Base-by-base conservation (phyloP, 164 flowering plant species). In the Stephania yunnanensis region DNA sequence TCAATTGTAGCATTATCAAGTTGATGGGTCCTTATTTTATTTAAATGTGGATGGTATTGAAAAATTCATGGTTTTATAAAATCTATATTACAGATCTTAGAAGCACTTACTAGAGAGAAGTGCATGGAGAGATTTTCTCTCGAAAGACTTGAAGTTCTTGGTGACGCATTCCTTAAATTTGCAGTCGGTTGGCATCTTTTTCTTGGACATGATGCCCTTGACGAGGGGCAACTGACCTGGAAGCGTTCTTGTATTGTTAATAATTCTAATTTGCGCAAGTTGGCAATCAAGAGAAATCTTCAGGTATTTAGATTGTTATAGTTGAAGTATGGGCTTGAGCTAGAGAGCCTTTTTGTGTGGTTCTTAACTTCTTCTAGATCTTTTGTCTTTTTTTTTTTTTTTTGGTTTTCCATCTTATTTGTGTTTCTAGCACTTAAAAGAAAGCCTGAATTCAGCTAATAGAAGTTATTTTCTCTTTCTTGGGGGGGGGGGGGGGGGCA, bases 121-220 rank as follows among this genome's bases (percentile, higher is more conserved):
- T 94, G 99, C 84, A 77, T 68, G 74, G 99, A 96, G 77, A 80
- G 90, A 50, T 85, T 94, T 84, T 94, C 98, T 67, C 92, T 92
- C 75, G 98, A 96, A 85, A 92, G 99, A 78, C 93, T 96, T 78
- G 99, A 96, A 87, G 81, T 89, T 48, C 97, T 96, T 79, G 99
- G 99, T 69, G 99, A 96, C 83, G 89, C 95, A 71, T 96, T 94
- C 78, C 97, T 96, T 73, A 96, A 96, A 78, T 96, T 86, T 89
- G 91, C 88, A 19, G 97, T 94, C 76, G 91, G 93, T 17, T 80
- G 97, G 53, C 91, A 83, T 76, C 84, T 92, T 48, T 96, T 96
- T 82, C 91, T 96, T 75, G 82, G 74, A 71, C 77, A 90, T 82
- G 87, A 82, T 69, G 70, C 84, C 42, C 80, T 89, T 69, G 95